Base-by-base conservation (phyloP, 331 rosid genomes). In the Stylosanthes scabra region DNA sequence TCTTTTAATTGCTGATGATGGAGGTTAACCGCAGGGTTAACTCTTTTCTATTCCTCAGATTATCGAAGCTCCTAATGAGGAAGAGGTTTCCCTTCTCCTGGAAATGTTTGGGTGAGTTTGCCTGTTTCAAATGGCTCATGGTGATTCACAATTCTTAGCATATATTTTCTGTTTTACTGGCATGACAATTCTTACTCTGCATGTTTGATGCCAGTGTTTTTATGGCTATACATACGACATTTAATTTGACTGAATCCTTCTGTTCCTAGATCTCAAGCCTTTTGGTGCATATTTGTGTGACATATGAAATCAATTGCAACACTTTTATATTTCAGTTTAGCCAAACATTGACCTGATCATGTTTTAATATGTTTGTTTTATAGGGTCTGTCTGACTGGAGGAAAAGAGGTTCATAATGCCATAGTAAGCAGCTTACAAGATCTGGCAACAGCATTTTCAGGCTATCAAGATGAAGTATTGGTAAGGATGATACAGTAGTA, bases 401-500 rank as follows among this genome's bases (percentile, higher is more conserved):
- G 99, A 37, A 92, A 79, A 65, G 97, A 95, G 82, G 97, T 95
- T 84, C 97, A 90, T 69, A 66, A 87, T 92, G 99, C 99, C 66
- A 73, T 87, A 58, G 87, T 95, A 66, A 92, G 97, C 92, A 95
- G 99, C 73, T 85, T 95, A 71, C 96, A 91, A 83, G 99, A 95
- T 89, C 83, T 95, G 84, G 96, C 97, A 49, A 87, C 87, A 67
- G 84, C 85, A 2, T 88, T 90, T 79, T 92, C 97, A 45, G 62
- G 83, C 85, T 95, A 95, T 50, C 79, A 90, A 40, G 99, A 95
- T 80, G 99, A 95, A 95, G 99, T 95, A 63, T 72, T 95, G 97
- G 99, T 94, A 90, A 73, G 74, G 61, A 77, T 66, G 66, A 37
- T 13, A 34, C 52, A 71, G 9, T 44, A 16, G 31, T 72, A 59